Evolutionary conservation across 2,329 filamentous ascomycete species (phyloP).

Genomic region (Alternaria sp.): DNA sequence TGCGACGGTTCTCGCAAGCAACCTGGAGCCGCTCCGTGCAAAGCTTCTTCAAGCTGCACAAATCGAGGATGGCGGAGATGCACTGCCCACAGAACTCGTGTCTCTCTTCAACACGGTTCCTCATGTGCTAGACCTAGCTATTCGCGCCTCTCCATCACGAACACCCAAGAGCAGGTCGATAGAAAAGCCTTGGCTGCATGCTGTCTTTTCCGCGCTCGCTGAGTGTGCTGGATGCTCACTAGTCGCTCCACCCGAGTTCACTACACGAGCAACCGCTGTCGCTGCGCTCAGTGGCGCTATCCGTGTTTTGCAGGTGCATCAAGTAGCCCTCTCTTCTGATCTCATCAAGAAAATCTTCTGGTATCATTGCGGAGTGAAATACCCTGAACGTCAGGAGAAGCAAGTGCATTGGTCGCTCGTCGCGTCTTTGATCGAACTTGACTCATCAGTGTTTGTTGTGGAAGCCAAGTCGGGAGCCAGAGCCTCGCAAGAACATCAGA

Average conservation of each 20-base stretch:
- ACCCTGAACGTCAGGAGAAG: constrained; percentile 29
- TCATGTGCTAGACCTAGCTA: constrained; percentile 53
- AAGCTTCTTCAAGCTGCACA: constrained; percentile 46
- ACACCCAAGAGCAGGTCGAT: constrained; percentile 52
- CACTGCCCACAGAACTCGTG: constrained; percentile 30
- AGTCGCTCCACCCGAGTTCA: constrained; percentile 33
- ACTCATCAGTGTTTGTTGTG: constrained; percentile 45
- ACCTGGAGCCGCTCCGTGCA: constrained; percentile 40
- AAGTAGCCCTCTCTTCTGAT: constrained; percentile 38
- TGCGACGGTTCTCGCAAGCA: constrained; percentile 30
- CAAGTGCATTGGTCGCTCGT: constrained; percentile 45
- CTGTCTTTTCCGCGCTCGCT: constrained; percentile 49
- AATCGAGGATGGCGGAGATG: constrained; percentile 39
- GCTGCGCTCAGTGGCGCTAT: constrained; percentile 39
- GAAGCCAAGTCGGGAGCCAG: constrained; percentile 29
- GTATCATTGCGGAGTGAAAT: constrained; percentile 48
- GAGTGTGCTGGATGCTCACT: constrained; percentile 48
- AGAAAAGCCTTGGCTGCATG: constrained; percentile 58
- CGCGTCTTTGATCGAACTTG: constrained; percentile 44
- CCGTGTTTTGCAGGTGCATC: constrained; percentile 34
- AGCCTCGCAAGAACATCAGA: constrained; percentile 24
- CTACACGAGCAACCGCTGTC: constrained; percentile 31
- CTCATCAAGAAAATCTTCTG: constrained; percentile 46
- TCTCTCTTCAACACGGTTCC: constrained; percentile 42
- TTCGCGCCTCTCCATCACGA: constrained; percentile 52